Percentiles rank a stretch among this genome's conserved stretches.
These are phyloP conservation scores for Apiotrichum porosum DNA, from an alignment of 1,284 basidiomycete genomes.

Conservation along the genomic window DNA sequence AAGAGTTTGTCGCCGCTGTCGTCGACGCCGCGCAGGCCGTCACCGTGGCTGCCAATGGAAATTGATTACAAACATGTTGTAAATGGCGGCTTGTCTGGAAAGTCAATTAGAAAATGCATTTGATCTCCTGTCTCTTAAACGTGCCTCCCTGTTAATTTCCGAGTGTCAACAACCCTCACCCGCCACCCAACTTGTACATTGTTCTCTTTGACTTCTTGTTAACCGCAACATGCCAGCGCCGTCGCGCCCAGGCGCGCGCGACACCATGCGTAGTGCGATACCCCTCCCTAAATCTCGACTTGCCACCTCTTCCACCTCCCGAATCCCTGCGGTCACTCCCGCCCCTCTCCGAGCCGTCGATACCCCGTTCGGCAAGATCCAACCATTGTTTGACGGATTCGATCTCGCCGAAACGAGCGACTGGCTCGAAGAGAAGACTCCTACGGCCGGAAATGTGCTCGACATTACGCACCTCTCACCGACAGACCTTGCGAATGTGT, in stretches of 20 bases:
- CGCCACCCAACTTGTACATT: background rate
- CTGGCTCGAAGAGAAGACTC: background rate
- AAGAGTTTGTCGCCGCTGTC: conserved; percentile 6
- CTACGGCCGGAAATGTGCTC: background rate
- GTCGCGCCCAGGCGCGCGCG: background rate
- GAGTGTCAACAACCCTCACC: background rate
- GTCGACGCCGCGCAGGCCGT: background rate
- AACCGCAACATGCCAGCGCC: too few species aligned
- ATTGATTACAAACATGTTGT: background rate
- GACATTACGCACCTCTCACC: background rate
- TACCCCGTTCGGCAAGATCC: conserved; percentile 13
- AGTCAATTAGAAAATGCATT: too few species aligned
- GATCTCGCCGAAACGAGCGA: conserved; percentile 5
- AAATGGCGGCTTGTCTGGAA: background rate
- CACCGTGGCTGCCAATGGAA: background rate
- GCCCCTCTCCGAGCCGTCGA: background rate
- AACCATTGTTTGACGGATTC: conserved; percentile 14
- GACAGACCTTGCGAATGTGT: background rate
- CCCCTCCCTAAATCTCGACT: background rate
- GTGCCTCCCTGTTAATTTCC: too few species aligned
- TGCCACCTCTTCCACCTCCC: too few species aligned
- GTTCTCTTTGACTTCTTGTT: background rate
- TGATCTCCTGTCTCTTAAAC: too few species aligned
- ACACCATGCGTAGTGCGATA: background rate
- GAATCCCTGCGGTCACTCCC: background rate